Percentiles rank a stretch among this genome's conserved stretches.
Conservation (phyloP, 345 rosid species). For the Salix purpurea region DNA sequence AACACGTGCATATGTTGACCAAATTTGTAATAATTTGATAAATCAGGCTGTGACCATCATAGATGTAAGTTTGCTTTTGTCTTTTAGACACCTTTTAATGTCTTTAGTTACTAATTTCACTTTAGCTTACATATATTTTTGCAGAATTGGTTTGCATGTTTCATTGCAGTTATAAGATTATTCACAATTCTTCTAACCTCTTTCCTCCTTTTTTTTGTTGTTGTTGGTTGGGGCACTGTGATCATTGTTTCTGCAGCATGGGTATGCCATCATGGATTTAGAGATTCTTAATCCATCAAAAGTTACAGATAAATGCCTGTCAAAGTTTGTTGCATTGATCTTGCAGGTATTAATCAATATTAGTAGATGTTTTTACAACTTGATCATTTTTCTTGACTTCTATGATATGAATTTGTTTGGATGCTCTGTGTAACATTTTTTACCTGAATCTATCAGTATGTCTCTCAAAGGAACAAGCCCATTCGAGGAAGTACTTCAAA, state of each 20-base stretch:
- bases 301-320: conserved; percentile 54
- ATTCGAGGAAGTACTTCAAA: conserved; percentile 72
- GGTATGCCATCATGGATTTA: conserved; percentile 70
- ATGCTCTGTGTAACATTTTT: conserved; percentile 15
- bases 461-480: conserved; percentile 85
- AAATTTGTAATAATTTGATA: conserved; percentile 47
- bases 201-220: neutral
- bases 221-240: conserved; percentile 2
- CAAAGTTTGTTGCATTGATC: conserved; percentile 58
- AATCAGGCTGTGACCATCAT: conserved; percentile 45
- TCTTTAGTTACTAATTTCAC: neutral
- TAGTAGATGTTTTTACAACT: conserved; percentile 3
- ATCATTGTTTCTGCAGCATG: conserved; percentile 44
- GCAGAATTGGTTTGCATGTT: neutral
- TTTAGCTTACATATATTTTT: neutral
- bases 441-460: conserved; percentile 46
- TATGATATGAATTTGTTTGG: neutral
- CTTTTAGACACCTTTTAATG: neutral
- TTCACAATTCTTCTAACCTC: conserved; percentile 5
- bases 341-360: conserved; percentile 51
- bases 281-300: conserved; percentile 52
- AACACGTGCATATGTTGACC: conserved; percentile 63
- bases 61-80: conserved; percentile 48
- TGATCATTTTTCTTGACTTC: conserved; percentile 1
- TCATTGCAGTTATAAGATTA: neutral